Evolutionary conservation across 2,329 filamentous ascomycete genomes (phyloP).

Genomic region (Alternaria infectoria): DNA sequence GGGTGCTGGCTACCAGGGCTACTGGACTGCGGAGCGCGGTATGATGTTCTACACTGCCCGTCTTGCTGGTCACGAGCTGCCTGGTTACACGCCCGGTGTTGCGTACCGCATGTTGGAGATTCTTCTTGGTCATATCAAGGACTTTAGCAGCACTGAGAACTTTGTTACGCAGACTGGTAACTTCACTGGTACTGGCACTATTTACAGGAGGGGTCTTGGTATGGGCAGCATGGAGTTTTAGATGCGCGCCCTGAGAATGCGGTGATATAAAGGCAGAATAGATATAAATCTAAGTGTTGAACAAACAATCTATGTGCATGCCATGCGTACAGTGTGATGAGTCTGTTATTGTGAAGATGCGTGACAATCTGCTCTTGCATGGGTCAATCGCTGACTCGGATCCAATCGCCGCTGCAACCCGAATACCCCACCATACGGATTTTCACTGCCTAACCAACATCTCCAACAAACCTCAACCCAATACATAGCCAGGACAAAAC

Average conservation of each 20-base stretch:
- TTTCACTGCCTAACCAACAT: too few relatives aligned
- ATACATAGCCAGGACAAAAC: too few relatives aligned
- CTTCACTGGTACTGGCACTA: conserved; percentile 37
- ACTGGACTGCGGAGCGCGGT: conserved; percentile 53
- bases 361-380: too few relatives aligned
- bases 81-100: conserved; percentile 52
- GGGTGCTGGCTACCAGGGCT: conserved; percentile 51
- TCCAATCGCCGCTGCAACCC: too few relatives aligned
- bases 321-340: too few relatives aligned
- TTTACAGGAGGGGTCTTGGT: conserved; percentile 24
- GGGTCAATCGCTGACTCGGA: too few relatives aligned
- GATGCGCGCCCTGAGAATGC: neutral
- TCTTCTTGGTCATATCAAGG: conserved; percentile 48
- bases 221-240: neutral
- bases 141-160: conserved; percentile 42
- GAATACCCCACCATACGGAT: too few relatives aligned
- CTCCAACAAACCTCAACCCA: too few relatives aligned
- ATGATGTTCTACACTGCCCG: conserved; percentile 54
- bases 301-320: too few relatives aligned
- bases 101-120: conserved; percentile 52
- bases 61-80: conserved; percentile 53
- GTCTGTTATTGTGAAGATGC: too few relatives aligned
- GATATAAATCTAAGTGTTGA: too few relatives aligned
- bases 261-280: too few relatives aligned
- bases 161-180: conserved; percentile 47